Base-by-base conservation (phyloP, 345 rosid species). In the Lepidium aucheri region DNA sequence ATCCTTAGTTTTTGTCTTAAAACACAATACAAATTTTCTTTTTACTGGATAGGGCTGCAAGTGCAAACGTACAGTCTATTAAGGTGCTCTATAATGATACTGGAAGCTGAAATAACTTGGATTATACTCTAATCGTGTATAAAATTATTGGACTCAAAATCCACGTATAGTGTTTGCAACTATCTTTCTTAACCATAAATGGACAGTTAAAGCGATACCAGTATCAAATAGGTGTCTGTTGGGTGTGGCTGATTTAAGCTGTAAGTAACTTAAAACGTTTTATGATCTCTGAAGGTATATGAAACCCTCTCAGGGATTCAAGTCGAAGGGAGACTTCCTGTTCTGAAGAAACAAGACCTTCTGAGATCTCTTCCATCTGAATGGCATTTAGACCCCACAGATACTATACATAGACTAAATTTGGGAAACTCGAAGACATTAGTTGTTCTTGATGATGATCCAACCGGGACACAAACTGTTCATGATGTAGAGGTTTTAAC, bases 381-480 rank as follows among this genome's bases (percentile, higher is more conserved):
- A 74, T 93, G 98, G 98, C 85, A 88, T 4, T 41, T 60, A 63
- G 91, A 93, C 81, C 94, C 90, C 44, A 79, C 75, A 67, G 84
- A 74, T 69, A 88, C 86, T 68, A 85, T 87, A 70, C 82, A 55
- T 39, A 74, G 58, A 70, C 72, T 93, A 67, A 87, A 87, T 53
- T 77, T 68, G 76, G 84, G 67, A 34, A 86, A 77, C 67, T 81
- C 83, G 18, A 93, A 85, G 74, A 86, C 91, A 5, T 72, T 93
- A 77, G 90, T 89, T 57, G 98, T 93, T 69, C 87, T 93, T 73
- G 98, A 93, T 76, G 98, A 93, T 74, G 98, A 93, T 76, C 97
- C 98, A 68, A 89, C 98, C 26, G 97, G 98, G 76, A 93, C 98
- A 52, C 98, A 93, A 78, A 93, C 98, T n/a, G 96, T 93, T 79